These are phyloP conservation scores for Alternaria sp. DNA, from an alignment of 2,329 filamentous ascomycete species.

Conservation along the genomic window DNA sequence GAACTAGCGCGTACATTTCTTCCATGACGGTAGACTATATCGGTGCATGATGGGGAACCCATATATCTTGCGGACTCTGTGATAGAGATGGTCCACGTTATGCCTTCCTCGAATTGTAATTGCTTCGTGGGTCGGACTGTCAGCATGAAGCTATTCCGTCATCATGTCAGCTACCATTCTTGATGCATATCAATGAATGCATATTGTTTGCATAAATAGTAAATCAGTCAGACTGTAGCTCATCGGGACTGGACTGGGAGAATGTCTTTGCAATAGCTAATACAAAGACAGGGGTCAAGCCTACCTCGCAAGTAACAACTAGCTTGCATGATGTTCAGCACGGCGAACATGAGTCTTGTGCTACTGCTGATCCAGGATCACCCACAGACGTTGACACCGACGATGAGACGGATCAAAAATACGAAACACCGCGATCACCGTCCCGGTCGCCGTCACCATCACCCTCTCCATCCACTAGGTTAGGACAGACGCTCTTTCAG, in stretches of 20 bases:
- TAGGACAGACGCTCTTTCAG: conserved; percentile 27
- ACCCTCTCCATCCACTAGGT: conserved; percentile 26
- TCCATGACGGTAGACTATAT: background rate
- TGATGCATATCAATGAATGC: background rate
- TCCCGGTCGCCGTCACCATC: conserved; percentile 24
- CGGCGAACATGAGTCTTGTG: conserved; percentile 14
- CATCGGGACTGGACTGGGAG: background rate
- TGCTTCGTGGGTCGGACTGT: background rate
- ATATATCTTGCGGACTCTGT: background rate
- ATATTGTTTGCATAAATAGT: background rate
- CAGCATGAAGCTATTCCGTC: background rate
- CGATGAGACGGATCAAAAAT: conserved; percentile 14
- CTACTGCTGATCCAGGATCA: conserved; percentile 31
- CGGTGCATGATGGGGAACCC: background rate
- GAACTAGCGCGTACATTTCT: background rate
- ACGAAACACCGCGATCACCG: conserved; percentile 29
- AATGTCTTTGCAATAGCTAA: conserved; percentile 1
- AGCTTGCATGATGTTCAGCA: background rate
- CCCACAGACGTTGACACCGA: conserved; percentile 41
- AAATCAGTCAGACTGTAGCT: background rate
- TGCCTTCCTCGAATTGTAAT: background rate
- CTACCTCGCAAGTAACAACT: background rate
- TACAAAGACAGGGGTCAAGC: background rate
- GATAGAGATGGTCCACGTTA: background rate
- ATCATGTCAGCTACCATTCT: background rate